These are phyloP conservation scores for Conidiobolus incongruus DNA, from an alignment of 371 early-diverging fungal species.

Conservation along the genomic window DNA sequence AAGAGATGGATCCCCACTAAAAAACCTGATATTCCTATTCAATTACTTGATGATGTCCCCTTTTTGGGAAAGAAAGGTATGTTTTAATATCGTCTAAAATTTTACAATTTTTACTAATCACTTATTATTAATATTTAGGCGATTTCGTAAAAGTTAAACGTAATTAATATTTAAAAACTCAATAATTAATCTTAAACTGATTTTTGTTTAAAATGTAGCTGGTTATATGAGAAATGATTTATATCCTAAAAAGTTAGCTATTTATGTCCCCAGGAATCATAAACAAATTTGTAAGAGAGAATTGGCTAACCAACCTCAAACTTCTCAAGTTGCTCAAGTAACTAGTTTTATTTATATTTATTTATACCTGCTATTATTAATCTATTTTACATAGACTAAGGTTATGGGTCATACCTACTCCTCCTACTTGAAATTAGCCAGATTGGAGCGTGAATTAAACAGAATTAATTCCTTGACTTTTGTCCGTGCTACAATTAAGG, in stretches of 20 bases:
- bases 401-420: neutral
- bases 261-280: neutral
- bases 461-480: neutral
- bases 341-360: neutral
- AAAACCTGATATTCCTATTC: no score
- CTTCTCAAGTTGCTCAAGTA: neutral
- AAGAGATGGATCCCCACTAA: no score
- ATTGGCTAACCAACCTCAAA: neutral
- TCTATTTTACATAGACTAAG: neutral
- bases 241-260: neutral
- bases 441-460: neutral
- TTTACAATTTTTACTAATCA: no score
- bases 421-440: neutral
- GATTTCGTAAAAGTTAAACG: neutral
- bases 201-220: neutral
- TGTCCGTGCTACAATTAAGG: neutral
- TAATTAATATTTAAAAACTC: no score
- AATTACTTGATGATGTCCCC: no score
- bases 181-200: neutral
- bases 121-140: neutral
- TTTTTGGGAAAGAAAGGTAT: no score
- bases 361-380: neutral
- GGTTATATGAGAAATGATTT: slow-evolving; percentile 1
- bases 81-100: no score
- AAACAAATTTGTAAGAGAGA: neutral